Base-by-base conservation (phyloP, 768 basidiomycete species). In the Russula foetens region DNA sequence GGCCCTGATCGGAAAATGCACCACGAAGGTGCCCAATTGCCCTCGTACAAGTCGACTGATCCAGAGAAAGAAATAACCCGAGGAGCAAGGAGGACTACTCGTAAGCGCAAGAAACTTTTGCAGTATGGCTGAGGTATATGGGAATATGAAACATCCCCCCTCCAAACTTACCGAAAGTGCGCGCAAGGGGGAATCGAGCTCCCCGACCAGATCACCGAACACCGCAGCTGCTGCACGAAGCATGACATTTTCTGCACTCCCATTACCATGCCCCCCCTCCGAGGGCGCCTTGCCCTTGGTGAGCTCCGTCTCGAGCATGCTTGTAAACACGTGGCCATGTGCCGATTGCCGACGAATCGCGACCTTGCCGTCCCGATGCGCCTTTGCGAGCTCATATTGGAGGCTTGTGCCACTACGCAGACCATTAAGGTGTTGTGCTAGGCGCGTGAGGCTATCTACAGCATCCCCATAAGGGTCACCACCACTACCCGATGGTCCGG, bases 361-460 rank as follows among this genome's bases (percentile, higher is more conserved):
- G n/a, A 79, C 51, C 57, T 74, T 80, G n/a, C 76, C 78, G 3
- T 78, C 75, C 6, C 74, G 63, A 46, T 77, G 72, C 1, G 88
- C 88, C 65, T 81, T 81, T 15, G 88, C 82, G 29, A 98, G 71
- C 51, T 95, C 90, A 62, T 87, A 84, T 69, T 98, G 94, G 38
- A 98, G 72, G 35, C 82, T 80, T 7, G 88, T 92, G 1, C 93
- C 90, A 59, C 89, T 85, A 49, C 96, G 75, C 60, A 98, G 75
- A 26, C 96, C 94, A 58, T 88, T 94, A 41, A 99, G 73, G 74
- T 98, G 95, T 69, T 99, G 96, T 1, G 92, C 97, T 5, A 99
- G 81, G 19, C 93, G 77, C 60, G 90, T 95, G 67, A 99, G 76
- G 67, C 86, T 87, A 60, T 85, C 85, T 12, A 98, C 88, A 0